phyloP scores from a whole-genome alignment of 2,329 filamentous ascomycete species.

The Elsinoe ampelina region DNA sequence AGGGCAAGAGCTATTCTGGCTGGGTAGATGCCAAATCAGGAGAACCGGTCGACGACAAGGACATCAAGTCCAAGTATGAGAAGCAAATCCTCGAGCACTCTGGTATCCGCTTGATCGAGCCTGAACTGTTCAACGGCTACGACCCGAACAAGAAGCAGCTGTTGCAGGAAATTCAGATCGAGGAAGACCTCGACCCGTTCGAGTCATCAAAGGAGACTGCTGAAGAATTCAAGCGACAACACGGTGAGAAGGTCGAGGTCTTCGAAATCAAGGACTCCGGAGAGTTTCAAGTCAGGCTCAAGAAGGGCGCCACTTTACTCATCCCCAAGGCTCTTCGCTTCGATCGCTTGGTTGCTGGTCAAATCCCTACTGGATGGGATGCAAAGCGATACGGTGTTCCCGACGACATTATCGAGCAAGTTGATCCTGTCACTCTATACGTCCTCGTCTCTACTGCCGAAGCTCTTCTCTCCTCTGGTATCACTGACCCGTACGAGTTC shows the following conservation, averaged over 20 bases:
- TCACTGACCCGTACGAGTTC: constrained; percentile 98
- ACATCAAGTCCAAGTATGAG: constrained; percentile 95
- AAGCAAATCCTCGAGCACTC: constrained; percentile 93
- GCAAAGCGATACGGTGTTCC: constrained; percentile 93
- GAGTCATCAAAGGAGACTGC: constrained; percentile 96
- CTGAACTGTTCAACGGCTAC: constrained; percentile 92
- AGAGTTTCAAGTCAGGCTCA: constrained; percentile 87
- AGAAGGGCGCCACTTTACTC: constrained; percentile 88
- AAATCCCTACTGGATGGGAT: constrained; percentile 95
- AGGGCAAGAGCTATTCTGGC: constrained; percentile 91
- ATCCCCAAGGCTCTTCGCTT: constrained; percentile 97
- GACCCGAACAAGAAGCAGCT: constrained; percentile 98
- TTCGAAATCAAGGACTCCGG: constrained; percentile 91
- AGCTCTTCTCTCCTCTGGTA: constrained; percentile 81
- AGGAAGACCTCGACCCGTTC: constrained; percentile 94
- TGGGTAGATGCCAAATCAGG: constrained; percentile 94
- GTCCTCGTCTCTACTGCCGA: constrained; percentile 91
- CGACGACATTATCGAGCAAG: constrained; percentile 94
- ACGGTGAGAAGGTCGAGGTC: constrained; percentile 94
- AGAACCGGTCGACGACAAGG: constrained; percentile 95
- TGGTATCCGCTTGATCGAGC: constrained; percentile 94
- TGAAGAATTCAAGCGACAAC: constrained; percentile 92
- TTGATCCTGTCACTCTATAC: constrained; percentile 92
- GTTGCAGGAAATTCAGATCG: constrained; percentile 92
- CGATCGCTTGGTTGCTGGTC: constrained; percentile 92